Percentiles rank a stretch among this genome's conserved stretches.
These are phyloP conservation scores for Fusarium multiceps DNA, from an alignment of 2,329 filamentous ascomycete species.

Conservation along the genomic window DNA sequence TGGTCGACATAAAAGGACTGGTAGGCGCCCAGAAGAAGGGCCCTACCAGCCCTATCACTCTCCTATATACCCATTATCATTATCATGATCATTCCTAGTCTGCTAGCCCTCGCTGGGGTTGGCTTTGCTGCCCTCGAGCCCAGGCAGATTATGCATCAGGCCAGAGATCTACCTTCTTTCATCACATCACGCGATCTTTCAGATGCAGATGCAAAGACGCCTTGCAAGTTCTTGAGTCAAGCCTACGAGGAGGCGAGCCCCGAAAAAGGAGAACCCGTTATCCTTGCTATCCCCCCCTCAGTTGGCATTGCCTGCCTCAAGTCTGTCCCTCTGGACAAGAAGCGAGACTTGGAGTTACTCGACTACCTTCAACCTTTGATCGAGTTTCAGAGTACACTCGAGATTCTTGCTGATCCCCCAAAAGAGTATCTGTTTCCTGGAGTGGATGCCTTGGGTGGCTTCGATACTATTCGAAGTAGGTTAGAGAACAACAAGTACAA, in stretches of 20 bases:
- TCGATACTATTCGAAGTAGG: conserved; percentile 32
- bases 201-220: conserved; percentile 24
- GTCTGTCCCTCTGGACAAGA: conserved; percentile 41
- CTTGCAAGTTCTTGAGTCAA: conserved; percentile 35
- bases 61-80: conserved; percentile 29
- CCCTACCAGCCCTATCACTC: conserved; percentile 7
- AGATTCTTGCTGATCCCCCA: conserved; percentile 39
- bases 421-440: conserved; percentile 41
- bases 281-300: conserved; percentile 34
- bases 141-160: conserved; percentile 36
- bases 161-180: conserved; percentile 26
- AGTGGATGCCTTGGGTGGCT: conserved; percentile 38
- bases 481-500: conserved; percentile 34
- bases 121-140: conserved; percentile 36
- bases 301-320: conserved; percentile 42
- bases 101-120: conserved; percentile 39
- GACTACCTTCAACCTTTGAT: conserved; percentile 38
- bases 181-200: conserved; percentile 30
- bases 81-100: conserved; percentile 32
- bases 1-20: conserved; percentile 31
- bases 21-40: background rate
- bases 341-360: conserved; percentile 40
- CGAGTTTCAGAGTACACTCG: conserved; percentile 41
- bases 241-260: conserved; percentile 27
- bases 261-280: conserved; percentile 7